Conservation (phyloP, 1,139 yeast genomes). For the Suhomyces bribrorum region DNA sequence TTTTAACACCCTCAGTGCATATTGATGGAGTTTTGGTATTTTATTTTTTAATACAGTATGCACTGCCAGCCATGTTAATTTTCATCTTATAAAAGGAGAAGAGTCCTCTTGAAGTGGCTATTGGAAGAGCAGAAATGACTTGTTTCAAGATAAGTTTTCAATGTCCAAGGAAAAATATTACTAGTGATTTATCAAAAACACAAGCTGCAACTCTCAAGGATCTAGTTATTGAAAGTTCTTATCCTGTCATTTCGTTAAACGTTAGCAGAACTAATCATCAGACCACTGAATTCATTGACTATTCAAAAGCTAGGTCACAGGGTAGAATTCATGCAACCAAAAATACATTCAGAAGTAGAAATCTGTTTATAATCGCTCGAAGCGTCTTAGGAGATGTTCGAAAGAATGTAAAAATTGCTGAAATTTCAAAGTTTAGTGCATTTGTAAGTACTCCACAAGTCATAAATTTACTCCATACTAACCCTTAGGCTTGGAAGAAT, state of each 20-base stretch:
- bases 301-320: neutral
- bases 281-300: neutral
- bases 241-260: neutral
- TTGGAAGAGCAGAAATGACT: no score
- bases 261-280: neutral
- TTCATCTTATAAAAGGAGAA: no score
- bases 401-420: conserved; percentile 12
- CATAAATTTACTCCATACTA: no score
- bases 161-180: neutral
- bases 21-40: neutral
- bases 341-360: conserved; percentile 20
- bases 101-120: no score
- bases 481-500: conserved; percentile 23
- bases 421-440: conserved; percentile 21
- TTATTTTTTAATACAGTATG: neutral
- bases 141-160: neutral
- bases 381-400: conserved; percentile 16
- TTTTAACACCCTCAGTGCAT: neutral
- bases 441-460: conserved; percentile 19
- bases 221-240: neutral
- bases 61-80: no score
- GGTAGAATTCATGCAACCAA: neutral
- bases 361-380: conserved; percentile 25
- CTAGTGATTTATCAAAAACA: neutral
- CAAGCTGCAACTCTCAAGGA: neutral